phyloP scores from a whole-genome alignment of 495 filamentous ascomycete species.

The Neurospora sp. region DNA sequence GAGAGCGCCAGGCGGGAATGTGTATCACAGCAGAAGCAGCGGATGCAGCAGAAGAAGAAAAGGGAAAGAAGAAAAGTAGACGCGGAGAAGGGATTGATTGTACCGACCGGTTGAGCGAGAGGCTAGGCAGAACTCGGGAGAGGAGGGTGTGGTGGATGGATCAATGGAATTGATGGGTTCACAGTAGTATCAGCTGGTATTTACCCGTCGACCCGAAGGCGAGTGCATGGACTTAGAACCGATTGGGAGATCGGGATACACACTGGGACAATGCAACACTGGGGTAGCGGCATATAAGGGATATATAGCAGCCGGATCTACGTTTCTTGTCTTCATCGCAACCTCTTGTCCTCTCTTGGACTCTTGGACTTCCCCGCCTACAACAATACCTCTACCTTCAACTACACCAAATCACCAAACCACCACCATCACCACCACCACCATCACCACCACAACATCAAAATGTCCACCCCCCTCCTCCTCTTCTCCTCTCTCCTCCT shows the following conservation, averaged over 20 bases:
- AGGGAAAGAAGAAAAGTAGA: neutral
- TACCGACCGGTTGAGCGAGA: neutral
- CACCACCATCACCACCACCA: neutral
- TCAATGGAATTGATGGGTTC: neutral
- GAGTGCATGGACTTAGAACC: neutral
- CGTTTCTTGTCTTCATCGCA: neutral
- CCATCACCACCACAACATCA: neutral
- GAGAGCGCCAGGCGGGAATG: neutral
- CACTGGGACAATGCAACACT: too few species aligned
- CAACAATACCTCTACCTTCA: too few species aligned
- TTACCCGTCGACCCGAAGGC: neutral
- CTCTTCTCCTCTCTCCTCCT: neutral
- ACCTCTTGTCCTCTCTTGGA: neutral
- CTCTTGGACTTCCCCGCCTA: too few species aligned
- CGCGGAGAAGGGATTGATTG: neutral
- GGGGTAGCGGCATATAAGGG: neutral
- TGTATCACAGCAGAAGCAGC: neutral
- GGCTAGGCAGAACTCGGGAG: neutral
- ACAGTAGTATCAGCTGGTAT: neutral
- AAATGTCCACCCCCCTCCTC: conserved; percentile 3
- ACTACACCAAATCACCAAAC: too few species aligned
- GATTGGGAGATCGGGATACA: neutral
- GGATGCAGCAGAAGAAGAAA: neutral
- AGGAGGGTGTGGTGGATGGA: neutral
- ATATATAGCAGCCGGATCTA: neutral